phyloP scores from a whole-genome alignment of 192 early-diverging fungal genomes.

The Backusella tarrabulga region DNA sequence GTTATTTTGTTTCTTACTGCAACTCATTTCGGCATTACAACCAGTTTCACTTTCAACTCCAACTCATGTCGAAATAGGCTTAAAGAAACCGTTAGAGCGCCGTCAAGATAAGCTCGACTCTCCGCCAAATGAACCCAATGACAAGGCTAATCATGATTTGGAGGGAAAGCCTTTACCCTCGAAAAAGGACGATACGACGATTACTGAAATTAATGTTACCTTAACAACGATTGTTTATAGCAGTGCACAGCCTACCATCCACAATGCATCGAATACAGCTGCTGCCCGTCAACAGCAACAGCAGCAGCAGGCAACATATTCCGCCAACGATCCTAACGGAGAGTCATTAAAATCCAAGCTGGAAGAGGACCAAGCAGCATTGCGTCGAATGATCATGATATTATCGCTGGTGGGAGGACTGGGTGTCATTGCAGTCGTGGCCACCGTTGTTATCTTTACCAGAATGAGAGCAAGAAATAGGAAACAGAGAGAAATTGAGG shows the following conservation, averaged over 20 bases:
- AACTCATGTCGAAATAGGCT: background rate
- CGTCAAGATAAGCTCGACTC: background rate
- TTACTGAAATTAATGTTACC: background rate
- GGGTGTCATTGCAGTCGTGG: conserved; percentile 7
- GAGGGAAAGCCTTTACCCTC: background rate
- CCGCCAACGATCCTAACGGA: background rate
- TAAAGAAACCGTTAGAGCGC: background rate
- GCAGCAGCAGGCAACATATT: background rate
- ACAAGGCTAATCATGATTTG: background rate
- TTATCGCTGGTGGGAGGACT: conserved; percentile 21
- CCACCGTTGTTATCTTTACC: conserved; percentile 17
- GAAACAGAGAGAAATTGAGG: background rate
- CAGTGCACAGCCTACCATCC: background rate
- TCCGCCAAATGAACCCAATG: background rate
- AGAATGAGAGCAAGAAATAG: conserved; percentile 3
- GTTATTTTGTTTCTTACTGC: conserved; percentile 7
- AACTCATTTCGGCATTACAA: background rate
- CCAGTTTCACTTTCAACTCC: conserved; percentile 1
- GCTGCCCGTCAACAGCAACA: background rate
- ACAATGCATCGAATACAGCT: conserved; percentile 1
- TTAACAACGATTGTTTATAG: background rate
- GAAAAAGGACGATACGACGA: background rate
- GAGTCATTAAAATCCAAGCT: conserved; percentile 15
- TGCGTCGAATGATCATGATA: conserved; percentile 23
- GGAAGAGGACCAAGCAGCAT: conserved; percentile 22